Evolutionary conservation across 2,329 filamentous ascomycete genomes (phyloP).

Genomic region (Herpomyces periplanetae): DNA sequence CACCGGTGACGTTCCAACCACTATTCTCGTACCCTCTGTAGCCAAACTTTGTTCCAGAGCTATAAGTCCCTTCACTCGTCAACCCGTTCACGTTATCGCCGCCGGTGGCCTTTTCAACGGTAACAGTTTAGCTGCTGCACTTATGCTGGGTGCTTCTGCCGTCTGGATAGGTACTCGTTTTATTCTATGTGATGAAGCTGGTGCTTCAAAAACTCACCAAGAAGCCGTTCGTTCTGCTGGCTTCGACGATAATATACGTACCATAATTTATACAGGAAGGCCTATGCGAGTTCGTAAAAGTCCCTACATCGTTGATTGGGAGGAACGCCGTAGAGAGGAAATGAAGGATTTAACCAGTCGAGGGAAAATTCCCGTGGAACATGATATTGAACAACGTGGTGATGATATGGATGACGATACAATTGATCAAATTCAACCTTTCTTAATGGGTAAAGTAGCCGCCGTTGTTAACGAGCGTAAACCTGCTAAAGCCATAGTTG

Average conservation of each 20-base stretch:
- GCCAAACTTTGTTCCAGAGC: conserved; percentile 38
- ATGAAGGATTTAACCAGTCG: conserved; percentile 67
- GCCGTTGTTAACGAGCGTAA: conserved; percentile 79
- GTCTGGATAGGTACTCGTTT: conserved; percentile 96
- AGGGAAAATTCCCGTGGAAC: conserved; percentile 70
- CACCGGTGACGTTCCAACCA: conserved; percentile 69
- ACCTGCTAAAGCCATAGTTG: conserved; percentile 56
- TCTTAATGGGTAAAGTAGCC: conserved; percentile 82
- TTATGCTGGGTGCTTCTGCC: conserved; percentile 64
- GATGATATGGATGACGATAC: conserved; percentile 37
- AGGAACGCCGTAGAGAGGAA: conserved; percentile 53
- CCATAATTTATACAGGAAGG: conserved; percentile 77
- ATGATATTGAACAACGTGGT: conserved; percentile 51
- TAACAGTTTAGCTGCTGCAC: conserved; percentile 31
- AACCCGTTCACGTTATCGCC: conserved; percentile 60
- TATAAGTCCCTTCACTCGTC: conserved; percentile 52
- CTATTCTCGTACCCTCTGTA: conserved; percentile 64
- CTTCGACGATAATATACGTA: conserved; percentile 83
- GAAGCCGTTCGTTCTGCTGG: conserved; percentile 65
- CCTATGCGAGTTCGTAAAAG: conserved; percentile 78
- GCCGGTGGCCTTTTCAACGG: conserved; percentile 84
- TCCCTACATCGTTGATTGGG: conserved; percentile 79
- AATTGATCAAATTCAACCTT: conserved; percentile 64
- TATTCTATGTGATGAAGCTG: conserved; percentile 68
- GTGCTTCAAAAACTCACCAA: conserved; percentile 69